Conservation (phyloP, 2,329 filamentous ascomycete species). For the Chrysoporthe puriensis region DNA sequence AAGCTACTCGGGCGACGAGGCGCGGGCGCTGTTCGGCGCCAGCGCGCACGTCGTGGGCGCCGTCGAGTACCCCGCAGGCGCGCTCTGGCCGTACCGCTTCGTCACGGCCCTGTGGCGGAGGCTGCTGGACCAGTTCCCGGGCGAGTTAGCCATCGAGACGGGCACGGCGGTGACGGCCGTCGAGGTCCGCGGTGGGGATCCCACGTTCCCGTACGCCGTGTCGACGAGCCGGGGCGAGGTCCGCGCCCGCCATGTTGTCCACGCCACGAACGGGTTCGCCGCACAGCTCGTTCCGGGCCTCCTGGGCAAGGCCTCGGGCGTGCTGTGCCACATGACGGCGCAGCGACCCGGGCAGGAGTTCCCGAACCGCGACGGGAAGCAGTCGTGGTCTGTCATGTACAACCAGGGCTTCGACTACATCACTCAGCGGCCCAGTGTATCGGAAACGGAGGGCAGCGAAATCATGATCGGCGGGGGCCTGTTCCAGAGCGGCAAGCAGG, state of each 20-base stretch:
- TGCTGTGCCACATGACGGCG: conserved; percentile 54
- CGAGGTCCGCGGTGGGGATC: conserved; percentile 10
- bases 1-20: conserved; percentile 41
- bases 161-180: conserved; percentile 43
- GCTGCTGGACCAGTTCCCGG: conserved; percentile 41
- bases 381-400: conserved; percentile 57
- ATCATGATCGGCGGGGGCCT: conserved; percentile 61
- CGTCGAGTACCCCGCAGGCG: conserved; percentile 50
- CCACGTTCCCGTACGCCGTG: conserved; percentile 44
- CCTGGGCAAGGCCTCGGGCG: conserved; percentile 47
- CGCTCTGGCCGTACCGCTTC: conserved; percentile 56
- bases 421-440: conserved; percentile 47
- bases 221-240: conserved; percentile 50
- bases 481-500: conserved; percentile 45
- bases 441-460: conserved; percentile 43
- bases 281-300: conserved; percentile 55
- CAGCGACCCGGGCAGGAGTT: conserved; percentile 47
- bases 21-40: conserved; percentile 41
- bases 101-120: conserved; percentile 50
- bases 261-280: conserved; percentile 61
- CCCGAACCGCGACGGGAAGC: conserved; percentile 38
- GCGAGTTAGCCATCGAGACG: conserved; percentile 43
- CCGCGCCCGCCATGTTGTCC: conserved; percentile 53
- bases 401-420: conserved; percentile 54
- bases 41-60: conserved; percentile 45